phyloP scores from a whole-genome alignment of 257 asterid species.

The Gynochthodes officinalis region DNA sequence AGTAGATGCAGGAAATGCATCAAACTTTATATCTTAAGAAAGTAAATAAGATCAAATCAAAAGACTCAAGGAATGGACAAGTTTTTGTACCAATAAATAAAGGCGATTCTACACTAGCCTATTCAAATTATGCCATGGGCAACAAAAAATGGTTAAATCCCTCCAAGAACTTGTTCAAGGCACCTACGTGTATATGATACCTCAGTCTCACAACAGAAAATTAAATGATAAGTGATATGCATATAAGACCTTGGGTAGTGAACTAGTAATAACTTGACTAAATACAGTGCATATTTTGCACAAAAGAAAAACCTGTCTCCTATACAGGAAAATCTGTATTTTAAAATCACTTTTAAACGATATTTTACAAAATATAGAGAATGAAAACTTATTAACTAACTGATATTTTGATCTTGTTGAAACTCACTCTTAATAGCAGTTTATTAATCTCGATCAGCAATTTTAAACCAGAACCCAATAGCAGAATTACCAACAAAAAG shows the following conservation, averaged over 20 bases:
- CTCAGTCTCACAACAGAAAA: too few species aligned
- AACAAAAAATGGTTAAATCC: not conserved
- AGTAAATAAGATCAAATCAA: not conserved
- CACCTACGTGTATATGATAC: too few species aligned
- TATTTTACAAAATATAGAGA: not conserved
- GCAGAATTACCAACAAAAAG: not conserved
- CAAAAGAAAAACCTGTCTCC: too few species aligned
- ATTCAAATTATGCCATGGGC: not conserved
- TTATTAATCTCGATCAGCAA: not conserved
- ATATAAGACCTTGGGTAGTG: too few species aligned
- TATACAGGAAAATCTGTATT: not conserved
- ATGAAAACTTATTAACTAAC: not conserved
- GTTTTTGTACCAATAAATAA: not conserved
- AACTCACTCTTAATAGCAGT: not conserved
- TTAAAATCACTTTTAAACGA: not conserved
- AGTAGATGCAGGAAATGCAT: constrained; percentile 3
- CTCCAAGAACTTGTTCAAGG: not conserved
- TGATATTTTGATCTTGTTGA: not conserved
- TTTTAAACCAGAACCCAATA: not conserved
- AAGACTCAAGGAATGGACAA: not conserved
- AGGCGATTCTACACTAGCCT: not conserved
- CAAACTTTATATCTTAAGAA: not conserved
- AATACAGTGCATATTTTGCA: not conserved
- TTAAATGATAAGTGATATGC: too few species aligned
- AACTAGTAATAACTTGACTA: too few species aligned